A percentile compares a stretch with the other conserved stretches of the same genome.
Conservation (phyloP, 306 rosid species). For the Casuarina cunninghamiana region DNA sequence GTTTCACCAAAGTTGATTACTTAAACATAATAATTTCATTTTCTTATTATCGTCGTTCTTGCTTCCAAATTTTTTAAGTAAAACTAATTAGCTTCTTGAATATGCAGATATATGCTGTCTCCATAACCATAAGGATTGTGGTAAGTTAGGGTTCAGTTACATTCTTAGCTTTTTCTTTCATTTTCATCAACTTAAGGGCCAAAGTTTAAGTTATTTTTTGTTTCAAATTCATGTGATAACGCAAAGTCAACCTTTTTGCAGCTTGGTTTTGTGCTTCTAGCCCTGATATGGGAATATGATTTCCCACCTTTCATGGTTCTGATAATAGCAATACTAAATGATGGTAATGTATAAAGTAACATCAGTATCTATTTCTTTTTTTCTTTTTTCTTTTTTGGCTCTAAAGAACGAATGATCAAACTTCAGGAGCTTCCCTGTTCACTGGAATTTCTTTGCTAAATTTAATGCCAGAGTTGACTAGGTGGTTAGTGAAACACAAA, state of each 20-base stretch:
- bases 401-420: neutral
- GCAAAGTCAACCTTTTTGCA: conserved; percentile 42
- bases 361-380: neutral
- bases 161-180: conserved; percentile 1
- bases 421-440: neutral
- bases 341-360: conserved; percentile 49
- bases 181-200: neutral
- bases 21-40: conserved; percentile 5
- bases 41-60: neutral
- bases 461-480: neutral
- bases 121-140: conserved; percentile 89
- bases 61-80: conserved; percentile 12
- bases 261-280: conserved; percentile 87
- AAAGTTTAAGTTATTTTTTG: neutral
- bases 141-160: conserved; percentile 41
- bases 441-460: neutral
- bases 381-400: neutral
- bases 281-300: conserved; percentile 87
- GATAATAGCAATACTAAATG: conserved; percentile 82
- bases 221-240: conserved; percentile 22
- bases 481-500: neutral
- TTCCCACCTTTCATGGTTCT: conserved; percentile 96
- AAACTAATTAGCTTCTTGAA: conserved; percentile 17
- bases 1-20: neutral
- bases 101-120: conserved; percentile 83